These are phyloP conservation scores for Priceomyces fermenticarens DNA, from an alignment of 805 yeast species.

Conservation along the genomic window DNA sequence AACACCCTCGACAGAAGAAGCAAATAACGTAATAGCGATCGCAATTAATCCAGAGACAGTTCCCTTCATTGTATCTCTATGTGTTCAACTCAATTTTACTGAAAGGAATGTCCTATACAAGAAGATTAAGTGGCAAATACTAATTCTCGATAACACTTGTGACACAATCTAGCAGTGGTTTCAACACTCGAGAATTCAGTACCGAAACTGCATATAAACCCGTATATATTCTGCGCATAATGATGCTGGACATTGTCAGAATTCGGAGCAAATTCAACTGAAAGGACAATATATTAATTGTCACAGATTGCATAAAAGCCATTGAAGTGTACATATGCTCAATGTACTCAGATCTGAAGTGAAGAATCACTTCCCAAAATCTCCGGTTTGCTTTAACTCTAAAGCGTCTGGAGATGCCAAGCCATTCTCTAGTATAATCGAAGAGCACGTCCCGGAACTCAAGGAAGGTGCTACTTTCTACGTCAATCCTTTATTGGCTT, in stretches of 20 bases:
- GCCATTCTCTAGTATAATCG: constrained; percentile 32
- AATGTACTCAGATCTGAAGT: constrained; percentile 21
- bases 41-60: constrained; percentile 38
- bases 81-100: not conserved
- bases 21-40: constrained; percentile 38
- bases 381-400: constrained; percentile 19
- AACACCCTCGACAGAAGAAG: constrained; percentile 46
- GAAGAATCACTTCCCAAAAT: constrained; percentile 19
- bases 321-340: constrained; percentile 4
- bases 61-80: constrained; percentile 26
- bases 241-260: no score
- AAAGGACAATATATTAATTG: no score
- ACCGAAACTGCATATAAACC: no score
- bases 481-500: constrained; percentile 45
- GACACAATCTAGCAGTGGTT: no score
- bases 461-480: constrained; percentile 32
- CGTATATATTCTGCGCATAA: no score
- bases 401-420: constrained; percentile 8
- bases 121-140: constrained; percentile 6
- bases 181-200: no score
- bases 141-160: no score
- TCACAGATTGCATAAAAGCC: not conserved
- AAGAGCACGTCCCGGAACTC: constrained; percentile 39
- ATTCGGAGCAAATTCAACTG: no score
- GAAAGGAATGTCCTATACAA: not conserved